Percentiles rank a stretch among this genome's conserved stretches.
phyloP scores from a whole-genome alignment of 257 asterid genomes.

The Solanum ahanhuiri region DNA sequence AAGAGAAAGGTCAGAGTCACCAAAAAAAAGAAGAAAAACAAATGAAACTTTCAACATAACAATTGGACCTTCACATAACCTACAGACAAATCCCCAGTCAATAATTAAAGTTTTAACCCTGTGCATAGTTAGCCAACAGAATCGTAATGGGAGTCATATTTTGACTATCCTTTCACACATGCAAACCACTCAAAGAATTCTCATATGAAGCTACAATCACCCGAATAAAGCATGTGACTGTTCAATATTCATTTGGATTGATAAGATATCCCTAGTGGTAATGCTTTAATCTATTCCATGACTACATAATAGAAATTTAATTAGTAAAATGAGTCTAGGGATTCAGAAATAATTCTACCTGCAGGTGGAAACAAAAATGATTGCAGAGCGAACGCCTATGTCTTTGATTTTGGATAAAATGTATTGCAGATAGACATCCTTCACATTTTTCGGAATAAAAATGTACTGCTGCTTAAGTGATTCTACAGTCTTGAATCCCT shows the following conservation, averaged over 20 bases:
- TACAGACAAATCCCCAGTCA: not conserved
- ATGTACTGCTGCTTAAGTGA: slow-evolving; percentile 78
- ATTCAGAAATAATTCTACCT: slow-evolving; percentile 32
- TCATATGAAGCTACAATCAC: not conserved
- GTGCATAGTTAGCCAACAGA: not conserved
- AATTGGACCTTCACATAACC: not conserved
- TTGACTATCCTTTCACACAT: not conserved
- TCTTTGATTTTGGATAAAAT: slow-evolving; percentile 61
- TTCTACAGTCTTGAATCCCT: slow-evolving; percentile 82
- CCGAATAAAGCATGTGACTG: not conserved
- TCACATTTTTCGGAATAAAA: slow-evolving; percentile 57
- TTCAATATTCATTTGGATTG: not conserved
- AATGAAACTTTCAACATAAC: not conserved
- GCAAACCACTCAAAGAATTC: not conserved
- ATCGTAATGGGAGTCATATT: not conserved
- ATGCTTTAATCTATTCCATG: not conserved
- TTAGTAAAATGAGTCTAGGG: not conserved
- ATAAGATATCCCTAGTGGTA: not conserved
- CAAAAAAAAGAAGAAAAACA: not conserved
- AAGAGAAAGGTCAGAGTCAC: not conserved
- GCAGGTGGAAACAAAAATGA: slow-evolving; percentile 92
- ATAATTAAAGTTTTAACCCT: not conserved
- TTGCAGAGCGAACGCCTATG: slow-evolving; percentile 72
- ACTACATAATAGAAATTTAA: not conserved
- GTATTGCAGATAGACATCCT: slow-evolving; percentile 75